These are phyloP conservation scores for Aquilaria agallochum DNA, from an alignment of 441 rosid genomes.

Conservation along the genomic window DNA sequence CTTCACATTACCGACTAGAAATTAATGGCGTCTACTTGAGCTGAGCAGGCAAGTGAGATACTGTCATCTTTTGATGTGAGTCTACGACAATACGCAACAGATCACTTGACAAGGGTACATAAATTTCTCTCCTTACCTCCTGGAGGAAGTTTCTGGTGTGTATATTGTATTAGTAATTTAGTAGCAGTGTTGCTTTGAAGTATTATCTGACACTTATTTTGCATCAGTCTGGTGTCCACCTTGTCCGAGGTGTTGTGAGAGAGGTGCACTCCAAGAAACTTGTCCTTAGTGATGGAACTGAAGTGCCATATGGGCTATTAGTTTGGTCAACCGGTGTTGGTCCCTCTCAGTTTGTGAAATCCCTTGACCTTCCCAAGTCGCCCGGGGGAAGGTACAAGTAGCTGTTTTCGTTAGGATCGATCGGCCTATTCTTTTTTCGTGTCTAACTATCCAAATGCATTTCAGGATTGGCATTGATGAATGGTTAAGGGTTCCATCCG, in stretches of 20 bases:
- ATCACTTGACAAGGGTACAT: constrained; percentile 73
- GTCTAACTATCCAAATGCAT: neutral
- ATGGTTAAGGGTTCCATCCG: constrained; percentile 74
- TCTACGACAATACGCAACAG: constrained; percentile 70
- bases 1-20: no score
- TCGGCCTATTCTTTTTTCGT: neutral
- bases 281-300: constrained; percentile 72
- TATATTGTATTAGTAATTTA: neutral
- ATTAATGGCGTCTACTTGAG: neutral
- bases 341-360: constrained; percentile 71
- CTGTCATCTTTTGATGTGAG: constrained; percentile 83
- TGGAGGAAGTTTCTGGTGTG: constrained; percentile 1
- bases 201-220: constrained; percentile 12
- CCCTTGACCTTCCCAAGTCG: constrained; percentile 73
- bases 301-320: constrained; percentile 80
- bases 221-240: constrained; percentile 66
- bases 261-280: constrained; percentile 76
- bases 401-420: neutral
- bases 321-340: constrained; percentile 99
- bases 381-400: constrained; percentile 77
- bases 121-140: neutral
- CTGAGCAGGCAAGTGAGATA: constrained; percentile 76
- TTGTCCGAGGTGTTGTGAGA: constrained; percentile 77
- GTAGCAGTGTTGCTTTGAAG: neutral
- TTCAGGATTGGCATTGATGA: constrained; percentile 78